Evolutionary conservation across 805 yeast genomes (phyloP), one percentile per base, ranked within the genome.

Genomic region (Candida endomychidarum): DNA sequence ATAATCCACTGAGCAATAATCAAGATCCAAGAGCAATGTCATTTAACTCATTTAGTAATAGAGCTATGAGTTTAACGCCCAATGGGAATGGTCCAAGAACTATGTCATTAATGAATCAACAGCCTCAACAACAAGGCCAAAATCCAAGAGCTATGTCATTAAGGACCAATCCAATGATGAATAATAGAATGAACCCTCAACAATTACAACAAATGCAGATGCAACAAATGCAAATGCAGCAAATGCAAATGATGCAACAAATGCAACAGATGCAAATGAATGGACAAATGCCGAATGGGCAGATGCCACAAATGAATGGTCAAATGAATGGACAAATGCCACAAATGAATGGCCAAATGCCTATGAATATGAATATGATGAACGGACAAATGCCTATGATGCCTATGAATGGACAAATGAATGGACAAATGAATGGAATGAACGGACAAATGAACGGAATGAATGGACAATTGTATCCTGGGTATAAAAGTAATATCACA

Each of bases 1-100:
- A 64, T 35, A 63, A 50, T 46, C 71, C 63, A 27, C 60, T 56
- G 63, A 39, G 25, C 26, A 26, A 8, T 10, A 21, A 60, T 78
- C 4, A 49, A 11, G 53, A 50, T 16, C 55, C 53, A 27, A 37
- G 56, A 20, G 34, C 58, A 17, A 53, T 48, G 53, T 50, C 58
- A 8, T 46, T 53, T 19, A 49, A 45, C 16, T 27, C 42, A 8
- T 36, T 30, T 24, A 27, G 35, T 16, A 35, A 27, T 27, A 40
- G 53, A 45, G 37, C 51, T 18, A 48, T 51, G 54, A 47, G 50
- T 12, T 30, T 50, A 38, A 37, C 35, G 20, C 44, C 47, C 27
- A 34, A 32, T 19, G n/a, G 29, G 8, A 26, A 25, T 24, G 56
- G 51, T 9, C 60, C 61, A 12, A 40, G 66, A 35, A 45, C 66